Evolutionary conservation across 169 alveolate species (phyloP), one percentile per base, ranked within the genome.

Genomic region (Theileria parva): DNA sequence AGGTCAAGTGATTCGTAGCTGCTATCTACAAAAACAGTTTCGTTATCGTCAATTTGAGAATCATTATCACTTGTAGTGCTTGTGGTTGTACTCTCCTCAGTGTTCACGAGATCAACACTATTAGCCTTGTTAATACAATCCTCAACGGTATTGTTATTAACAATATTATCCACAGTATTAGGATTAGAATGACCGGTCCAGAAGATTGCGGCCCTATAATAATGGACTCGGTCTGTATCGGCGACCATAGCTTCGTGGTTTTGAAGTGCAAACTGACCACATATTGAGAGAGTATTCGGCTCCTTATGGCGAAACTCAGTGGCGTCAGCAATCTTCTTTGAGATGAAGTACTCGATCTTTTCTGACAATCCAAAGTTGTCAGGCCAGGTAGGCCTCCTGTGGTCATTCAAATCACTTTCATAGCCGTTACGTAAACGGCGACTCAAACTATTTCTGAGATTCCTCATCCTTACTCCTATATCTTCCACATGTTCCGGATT

Each of bases 201-300:
- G 84, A 89, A 85, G 78, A 91, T 86, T 23, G 95, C 95, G 28
- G 93, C 91, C 32, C 95, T 85, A 80, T 91, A 91, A 79, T 91
- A 91, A 73, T 91, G 95, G 50, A 91, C 90, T 34, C 95, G 81
- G 74, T 91, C 92, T 44, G 83, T 84, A 79, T 91, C 95, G 13
- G 91, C 89, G 50, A 91, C 87, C 95, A 91, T 91, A 23, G 95
- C 86, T 73, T 87, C 90, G 63, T 91, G 95, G 79, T 91, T 91
- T 51, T 86, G 80, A 59, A 91, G 86, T 64, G 83, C 88, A 79
- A 85, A 91, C 76, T 91, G 95, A 61, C 77, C 81, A 63, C 95
- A 91, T 53, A 91, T 91, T 5, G 92, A 81, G 37, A 91, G 89
- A 9, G 95, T 91, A 19, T 71, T 91, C 25, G 93, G 95, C 53